Base-by-base conservation (phyloP, 345 rosid genomes). In the Eutrema japonicum region DNA sequence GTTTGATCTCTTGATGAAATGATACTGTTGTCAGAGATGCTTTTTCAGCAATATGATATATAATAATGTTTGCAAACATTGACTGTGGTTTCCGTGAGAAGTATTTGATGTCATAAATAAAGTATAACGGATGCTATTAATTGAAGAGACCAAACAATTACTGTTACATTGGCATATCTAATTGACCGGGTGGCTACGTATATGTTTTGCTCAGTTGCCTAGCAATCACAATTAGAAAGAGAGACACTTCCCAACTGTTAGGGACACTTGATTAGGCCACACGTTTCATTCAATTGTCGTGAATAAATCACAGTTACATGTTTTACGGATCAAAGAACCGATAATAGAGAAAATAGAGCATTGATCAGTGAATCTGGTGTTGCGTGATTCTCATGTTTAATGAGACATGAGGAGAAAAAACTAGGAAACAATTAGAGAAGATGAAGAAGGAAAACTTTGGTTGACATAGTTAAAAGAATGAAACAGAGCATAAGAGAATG, bases 1-100 rank as follows among this genome's bases (percentile, higher is more conserved):
- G 8, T 27, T 64, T 68, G 69, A 59, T 27, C 74, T 43, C 69
- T 26, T 73, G 42, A 56, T 65, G 29, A 27, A 43, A 43, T 73
- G 54, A 58, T 49, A 16, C 22, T 68, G 64, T 12, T 45, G 59
- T 37, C 13, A 36, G 22, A 42, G 55, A 66, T 56, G 47, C 9
- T 32, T 67, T 41, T 49, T n/a, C 35, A 54, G 58, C 71, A n/a
- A 14, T 46, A 7, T 36, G 33, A 64, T 40, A 18, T 7, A 22
- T 22, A 36, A 38, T 29, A 14, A 37, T 48, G 18, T 26, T 32
- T 32, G 35, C 35, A 6, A n/a, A n/a, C n/a, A n/a, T n/a, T n/a
- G n/a, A 3, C 5, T 32, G 35, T 32, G 5, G 35, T 5, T 32
- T 4, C 5, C 5, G 35, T 32, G 4, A 32, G 4, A 4, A 30